Evolutionary conservation across 176 grass and related monocot species (phyloP), one percentile per base, ranked within the genome.

Genomic region (Eleusine coracana): DNA sequence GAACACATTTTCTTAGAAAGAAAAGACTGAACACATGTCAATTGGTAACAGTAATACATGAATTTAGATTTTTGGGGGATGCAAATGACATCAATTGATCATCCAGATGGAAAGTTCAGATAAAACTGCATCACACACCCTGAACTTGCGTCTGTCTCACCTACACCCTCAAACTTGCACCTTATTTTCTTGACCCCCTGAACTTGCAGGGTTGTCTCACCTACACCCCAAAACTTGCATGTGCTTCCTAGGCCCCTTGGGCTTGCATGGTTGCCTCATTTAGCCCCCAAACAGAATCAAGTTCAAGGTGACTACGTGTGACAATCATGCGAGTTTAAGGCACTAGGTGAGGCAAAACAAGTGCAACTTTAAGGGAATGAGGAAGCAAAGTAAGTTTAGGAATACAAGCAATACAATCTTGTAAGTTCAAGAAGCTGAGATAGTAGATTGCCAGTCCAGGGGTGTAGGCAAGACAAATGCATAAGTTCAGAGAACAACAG

Each of bases 41-140:
- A 34, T 11, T 0, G 25, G 34, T 17, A 78, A 82, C 9, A 71
- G 18, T 36, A 45, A 62, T 50, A 72, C 9, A 61, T 28, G 6
- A 6, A 41, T 2, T 68, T 34, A 34, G 31, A 34, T 34, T 68
- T 54, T 14, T 76, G 36, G n/a, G 20, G 4, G 15, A 11, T 71
- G 7, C 9, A 61, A 63, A 62, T 56, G 52, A 21, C 18, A 40
- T 71, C 44, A 9, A 18, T 21, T 52, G 69, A 66, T 16, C 7
- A 45, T 73, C n/a, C 45, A 79, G 65, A n/a, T n/a, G 55, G 37
- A 4, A 69, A 4, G 59, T 46, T 76, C 25, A 84, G 49, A 60
- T 5, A 21, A 56, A 56, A 56, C 52, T 21, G 52, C 18, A 52
- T 52, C 15, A 5, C 50, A 52, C 14, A 17, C 42, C 42, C 42